Evolutionary conservation across 2,329 filamentous ascomycete genomes (phyloP).

Genomic region (Calonectria pteridis): DNA sequence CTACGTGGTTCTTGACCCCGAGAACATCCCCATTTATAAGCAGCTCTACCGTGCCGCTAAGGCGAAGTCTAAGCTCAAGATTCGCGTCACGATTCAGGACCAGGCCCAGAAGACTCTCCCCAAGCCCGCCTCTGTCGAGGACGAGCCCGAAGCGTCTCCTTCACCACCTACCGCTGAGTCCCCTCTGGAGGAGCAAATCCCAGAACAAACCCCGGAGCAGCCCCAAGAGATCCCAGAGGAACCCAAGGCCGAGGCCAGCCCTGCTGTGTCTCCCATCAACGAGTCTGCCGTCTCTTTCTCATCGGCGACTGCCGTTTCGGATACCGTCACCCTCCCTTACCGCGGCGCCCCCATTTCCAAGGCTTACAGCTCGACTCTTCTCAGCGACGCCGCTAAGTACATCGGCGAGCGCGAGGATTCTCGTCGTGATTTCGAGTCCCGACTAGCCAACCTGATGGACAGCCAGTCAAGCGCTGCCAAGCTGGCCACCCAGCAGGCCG

Average conservation of each 20-base stretch:
- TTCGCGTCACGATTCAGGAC: slow-evolving; percentile 73
- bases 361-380: slow-evolving; percentile 42
- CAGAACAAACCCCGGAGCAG: slow-evolving; percentile 18
- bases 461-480: slow-evolving; percentile 31
- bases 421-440: slow-evolving; percentile 44
- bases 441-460: slow-evolving; percentile 44
- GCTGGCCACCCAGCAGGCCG: slow-evolving; percentile 12
- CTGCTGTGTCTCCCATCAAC: slow-evolving; percentile 31
- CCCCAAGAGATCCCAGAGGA: slow-evolving; percentile 31
- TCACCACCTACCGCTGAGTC: slow-evolving; percentile 21
- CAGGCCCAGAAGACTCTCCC: slow-evolving; percentile 49
- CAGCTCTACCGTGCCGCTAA: slow-evolving; percentile 97
- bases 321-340: slow-evolving; percentile 40
- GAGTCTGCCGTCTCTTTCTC: slow-evolving; percentile 37
- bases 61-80: slow-evolving; percentile 96
- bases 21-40: slow-evolving; percentile 90
- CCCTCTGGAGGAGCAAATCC: slow-evolving; percentile 26
- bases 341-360: slow-evolving; percentile 42
- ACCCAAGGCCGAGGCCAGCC: slow-evolving; percentile 27
- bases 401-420: slow-evolving; percentile 38
- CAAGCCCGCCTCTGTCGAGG: slow-evolving; percentile 63
- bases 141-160: slow-evolving; percentile 55
- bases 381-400: slow-evolving; percentile 45
- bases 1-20: slow-evolving; percentile 83
- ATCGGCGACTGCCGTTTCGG: slow-evolving; percentile 30